Evolutionary conservation across 768 basidiomycete species (phyloP).

Genomic region (Tubosaeta sp.): DNA sequence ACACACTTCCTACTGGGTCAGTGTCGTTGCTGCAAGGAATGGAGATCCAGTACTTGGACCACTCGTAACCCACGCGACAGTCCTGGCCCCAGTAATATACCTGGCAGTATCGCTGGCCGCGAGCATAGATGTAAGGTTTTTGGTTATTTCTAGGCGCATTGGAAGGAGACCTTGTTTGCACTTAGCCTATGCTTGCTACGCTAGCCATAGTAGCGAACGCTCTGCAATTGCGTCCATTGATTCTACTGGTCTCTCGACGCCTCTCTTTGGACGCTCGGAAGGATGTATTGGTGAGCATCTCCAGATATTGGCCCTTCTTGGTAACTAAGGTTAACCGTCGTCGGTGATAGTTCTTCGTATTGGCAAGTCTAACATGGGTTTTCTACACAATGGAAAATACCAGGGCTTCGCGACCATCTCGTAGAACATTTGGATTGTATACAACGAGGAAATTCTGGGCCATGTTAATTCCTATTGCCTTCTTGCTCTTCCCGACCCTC

Average conservation of each 20-base stretch:
- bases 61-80: conserved; percentile 49
- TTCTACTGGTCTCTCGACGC: conserved; percentile 7
- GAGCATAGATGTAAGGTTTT: conserved; percentile 36
- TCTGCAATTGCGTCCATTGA: conserved; percentile 24
- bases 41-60: conserved; percentile 55
- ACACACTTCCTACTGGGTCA: conserved; percentile 63
- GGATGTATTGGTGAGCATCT: conserved; percentile 19
- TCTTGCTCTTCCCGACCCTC: conserved; percentile 39
- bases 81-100: conserved; percentile 55
- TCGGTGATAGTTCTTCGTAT: conserved; percentile 18
- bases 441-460: conserved; percentile 7
- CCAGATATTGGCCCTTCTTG: background rate
- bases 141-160: background rate
- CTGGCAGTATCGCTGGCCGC: conserved; percentile 45
- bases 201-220: conserved; percentile 24
- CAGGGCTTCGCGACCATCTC: background rate
- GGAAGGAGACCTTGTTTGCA: background rate
- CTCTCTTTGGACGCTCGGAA: conserved; percentile 20
- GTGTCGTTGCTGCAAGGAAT: conserved; percentile 53
- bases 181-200: conserved; percentile 21
- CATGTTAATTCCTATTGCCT: conserved; percentile 25
- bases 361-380: conserved; percentile 18
- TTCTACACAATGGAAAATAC: conserved; percentile 12
- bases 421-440: background rate
- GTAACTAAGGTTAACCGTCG: background rate